phyloP scores from a whole-genome alignment of 768 basidiomycete species.

The Amanita pallidorosea region DNA sequence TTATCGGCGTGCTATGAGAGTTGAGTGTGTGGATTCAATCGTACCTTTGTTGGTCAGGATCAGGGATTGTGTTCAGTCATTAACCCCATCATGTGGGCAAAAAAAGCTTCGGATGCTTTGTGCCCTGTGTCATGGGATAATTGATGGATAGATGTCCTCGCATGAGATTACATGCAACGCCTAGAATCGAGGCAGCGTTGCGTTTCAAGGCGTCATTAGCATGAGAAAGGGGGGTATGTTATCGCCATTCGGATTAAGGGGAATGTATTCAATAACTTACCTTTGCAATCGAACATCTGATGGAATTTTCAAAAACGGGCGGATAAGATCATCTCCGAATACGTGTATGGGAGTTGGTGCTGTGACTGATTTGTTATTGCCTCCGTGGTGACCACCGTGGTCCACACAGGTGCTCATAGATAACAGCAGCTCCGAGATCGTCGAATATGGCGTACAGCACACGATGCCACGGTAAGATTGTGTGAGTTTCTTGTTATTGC shows the following conservation, averaged over 20 bases:
- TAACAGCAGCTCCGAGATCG: not conserved
- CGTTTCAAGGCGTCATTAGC: not conserved
- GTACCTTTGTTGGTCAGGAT: not conserved
- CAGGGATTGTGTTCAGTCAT: too few relatives aligned
- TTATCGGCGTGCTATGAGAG: not conserved
- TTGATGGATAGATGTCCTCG: not conserved
- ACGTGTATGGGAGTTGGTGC: not conserved
- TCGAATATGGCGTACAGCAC: not conserved
- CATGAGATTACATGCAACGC: not conserved
- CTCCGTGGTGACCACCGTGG: not conserved
- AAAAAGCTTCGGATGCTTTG: not conserved
- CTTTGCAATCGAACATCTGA: not conserved
- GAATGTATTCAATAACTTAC: not conserved
- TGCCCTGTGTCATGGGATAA: not conserved
- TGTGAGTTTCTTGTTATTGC: not conserved
- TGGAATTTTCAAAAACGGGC: not conserved
- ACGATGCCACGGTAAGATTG: not conserved
- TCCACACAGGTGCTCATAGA: not conserved
- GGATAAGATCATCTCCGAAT: not conserved
- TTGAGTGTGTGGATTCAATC: not conserved
- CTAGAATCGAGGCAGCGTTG: not conserved
- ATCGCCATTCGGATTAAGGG: not conserved
- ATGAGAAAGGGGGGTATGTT: not conserved
- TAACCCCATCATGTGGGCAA: too few relatives aligned
- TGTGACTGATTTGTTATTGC: not conserved